A percentile compares a stretch with the other conserved stretches of the same genome.
Conservation (phyloP, 331 rosid species). For the Telfairia occidentalis region DNA sequence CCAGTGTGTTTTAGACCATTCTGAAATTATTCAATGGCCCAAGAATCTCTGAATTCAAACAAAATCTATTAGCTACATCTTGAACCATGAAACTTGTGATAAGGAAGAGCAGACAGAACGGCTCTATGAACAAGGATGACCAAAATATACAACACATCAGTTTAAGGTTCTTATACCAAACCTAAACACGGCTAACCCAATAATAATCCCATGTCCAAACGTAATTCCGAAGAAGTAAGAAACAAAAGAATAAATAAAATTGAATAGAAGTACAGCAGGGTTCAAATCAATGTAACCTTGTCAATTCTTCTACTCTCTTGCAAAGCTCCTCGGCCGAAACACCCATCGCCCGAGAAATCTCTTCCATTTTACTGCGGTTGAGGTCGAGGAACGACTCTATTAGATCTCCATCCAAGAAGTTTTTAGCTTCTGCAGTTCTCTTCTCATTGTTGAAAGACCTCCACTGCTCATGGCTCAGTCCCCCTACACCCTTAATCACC, state of each 20-base stretch:
- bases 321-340: conserved; percentile 79
- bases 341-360: conserved; percentile 55
- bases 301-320: conserved; percentile 85
- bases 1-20: not conserved
- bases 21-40: not conserved
- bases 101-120: not conserved
- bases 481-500: conserved; percentile 90
- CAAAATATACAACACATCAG: not conserved
- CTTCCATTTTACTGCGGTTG: conserved; percentile 69
- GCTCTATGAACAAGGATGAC: not conserved
- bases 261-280: not conserved
- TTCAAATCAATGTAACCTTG: conserved; percentile 60
- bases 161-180: conserved; percentile 1
- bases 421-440: conserved; percentile 67
- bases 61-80: not conserved
- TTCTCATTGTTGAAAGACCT: conserved; percentile 81
- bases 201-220: not conserved
- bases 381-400: conserved; percentile 92
- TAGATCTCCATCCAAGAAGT: conserved; percentile 76
- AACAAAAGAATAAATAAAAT: conserved; percentile 11
- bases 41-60: not conserved
- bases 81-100: not conserved
- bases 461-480: conserved; percentile 90
- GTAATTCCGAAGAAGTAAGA: not conserved
- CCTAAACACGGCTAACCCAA: not conserved